Evolutionary conservation across 2,329 filamentous ascomycete species (phyloP).

Genomic region (Monilinia fructigena): DNA sequence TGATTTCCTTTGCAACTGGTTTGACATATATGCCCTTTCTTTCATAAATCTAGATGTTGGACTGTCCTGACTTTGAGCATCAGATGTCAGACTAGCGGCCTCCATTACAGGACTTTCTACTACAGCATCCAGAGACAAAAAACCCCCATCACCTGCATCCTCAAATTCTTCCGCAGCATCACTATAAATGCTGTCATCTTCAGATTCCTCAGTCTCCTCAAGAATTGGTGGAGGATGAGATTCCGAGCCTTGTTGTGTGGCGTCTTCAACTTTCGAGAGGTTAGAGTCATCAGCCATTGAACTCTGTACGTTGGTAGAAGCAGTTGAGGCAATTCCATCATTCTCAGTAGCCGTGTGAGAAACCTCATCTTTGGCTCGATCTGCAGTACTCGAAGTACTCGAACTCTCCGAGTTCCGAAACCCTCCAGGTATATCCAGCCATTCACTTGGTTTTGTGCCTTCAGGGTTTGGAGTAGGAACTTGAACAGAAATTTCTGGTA

Average conservation of each 20-base stretch:
- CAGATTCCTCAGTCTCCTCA: conserved; percentile 45
- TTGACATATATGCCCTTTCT: conserved; percentile 32
- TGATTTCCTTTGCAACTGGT: conserved; percentile 27
- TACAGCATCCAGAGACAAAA: conserved; percentile 71
- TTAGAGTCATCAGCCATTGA: conserved; percentile 17
- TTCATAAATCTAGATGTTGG: conserved; percentile 34
- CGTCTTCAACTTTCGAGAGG: conserved; percentile 27
- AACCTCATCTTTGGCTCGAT: conserved; percentile 24
- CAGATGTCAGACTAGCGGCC: conserved; percentile 30
- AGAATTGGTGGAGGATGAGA: conserved; percentile 33
- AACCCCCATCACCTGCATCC: conserved; percentile 59
- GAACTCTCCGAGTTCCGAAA: conserved; percentile 49
- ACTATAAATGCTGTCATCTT: conserved; percentile 64
- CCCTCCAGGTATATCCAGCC: conserved; percentile 51
- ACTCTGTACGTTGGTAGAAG: conserved; percentile 23
- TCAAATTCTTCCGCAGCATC: conserved; percentile 74
- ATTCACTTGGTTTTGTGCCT: conserved; percentile 38
- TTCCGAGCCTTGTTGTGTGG: conserved; percentile 43
- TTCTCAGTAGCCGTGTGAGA: conserved; percentile 23
- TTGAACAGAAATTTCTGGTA: conserved; percentile 48
- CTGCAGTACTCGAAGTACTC: conserved; percentile 29
- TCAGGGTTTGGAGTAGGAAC: conserved; percentile 49
- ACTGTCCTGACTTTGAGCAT: conserved; percentile 34
- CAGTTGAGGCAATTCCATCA: conserved; percentile 27
- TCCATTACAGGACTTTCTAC: conserved; percentile 54